Evolutionary conservation across 768 basidiomycete genomes (phyloP).

Genomic region (Lyophyllum decastes): DNA sequence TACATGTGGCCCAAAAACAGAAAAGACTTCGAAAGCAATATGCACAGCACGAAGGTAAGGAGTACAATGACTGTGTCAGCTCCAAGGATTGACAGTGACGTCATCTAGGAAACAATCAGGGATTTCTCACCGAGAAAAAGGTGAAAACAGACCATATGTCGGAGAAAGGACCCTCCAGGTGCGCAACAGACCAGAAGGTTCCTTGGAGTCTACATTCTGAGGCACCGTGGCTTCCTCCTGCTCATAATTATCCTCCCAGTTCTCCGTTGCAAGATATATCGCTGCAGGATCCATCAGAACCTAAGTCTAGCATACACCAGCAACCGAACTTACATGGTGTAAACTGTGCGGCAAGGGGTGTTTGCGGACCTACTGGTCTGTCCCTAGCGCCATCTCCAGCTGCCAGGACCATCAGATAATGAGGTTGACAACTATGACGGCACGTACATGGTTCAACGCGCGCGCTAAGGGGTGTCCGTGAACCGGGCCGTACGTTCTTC

Average conservation of each 20-base stretch:
- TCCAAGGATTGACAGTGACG: not conserved
- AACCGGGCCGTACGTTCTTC: not conserved
- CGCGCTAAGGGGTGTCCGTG: not conserved
- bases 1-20: not conserved
- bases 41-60: too few species aligned
- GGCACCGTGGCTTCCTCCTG: slow-evolving; percentile 10
- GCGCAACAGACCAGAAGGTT: not conserved
- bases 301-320: not conserved
- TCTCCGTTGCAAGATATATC: not conserved
- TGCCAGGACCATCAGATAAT: not conserved
- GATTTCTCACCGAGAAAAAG: not conserved
- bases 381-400: not conserved
- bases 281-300: not conserved
- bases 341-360: not conserved
- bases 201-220: not conserved
- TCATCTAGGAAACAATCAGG: not conserved
- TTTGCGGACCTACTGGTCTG: not conserved
- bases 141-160: not conserved
- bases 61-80: too few species aligned
- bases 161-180: not conserved
- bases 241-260: slow-evolving; percentile 29
- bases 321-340: not conserved
- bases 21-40: not conserved
- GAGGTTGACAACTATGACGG: not conserved
- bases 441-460: not conserved